Evolutionary conservation across 305 asterid species (phyloP).

Genomic region (Fraxinus dipetala): DNA sequence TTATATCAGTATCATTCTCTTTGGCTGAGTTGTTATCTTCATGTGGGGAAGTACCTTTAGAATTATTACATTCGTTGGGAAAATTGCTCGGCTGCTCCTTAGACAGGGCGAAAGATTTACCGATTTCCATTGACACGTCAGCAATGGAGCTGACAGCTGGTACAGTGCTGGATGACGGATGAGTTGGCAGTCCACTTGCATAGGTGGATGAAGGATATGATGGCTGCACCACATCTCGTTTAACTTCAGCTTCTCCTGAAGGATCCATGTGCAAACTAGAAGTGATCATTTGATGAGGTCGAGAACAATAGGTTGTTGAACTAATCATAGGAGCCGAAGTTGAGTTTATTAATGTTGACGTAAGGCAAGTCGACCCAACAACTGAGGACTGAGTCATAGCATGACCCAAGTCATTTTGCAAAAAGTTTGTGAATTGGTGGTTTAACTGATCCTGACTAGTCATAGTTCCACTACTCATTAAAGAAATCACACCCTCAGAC

Average conservation of each 20-base stretch:
- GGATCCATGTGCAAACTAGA: conserved; percentile 34
- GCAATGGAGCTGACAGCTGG: conserved; percentile 37
- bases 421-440: conserved; percentile 56
- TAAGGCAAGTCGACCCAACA: conserved; percentile 66
- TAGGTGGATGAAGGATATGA: conserved; percentile 38
- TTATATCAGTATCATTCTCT: conserved; percentile 38
- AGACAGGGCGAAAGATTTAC: conserved; percentile 26
- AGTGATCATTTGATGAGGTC: conserved; percentile 39
- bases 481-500: conserved; percentile 40
- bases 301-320: conserved; percentile 66
- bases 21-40: conserved; percentile 38
- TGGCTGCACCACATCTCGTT: conserved; percentile 35
- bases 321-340: conserved; percentile 70
- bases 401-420: conserved; percentile 61
- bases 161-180: conserved; percentile 35
- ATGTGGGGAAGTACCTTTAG: conserved; percentile 28
- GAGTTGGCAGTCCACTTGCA: conserved; percentile 31
- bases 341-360: conserved; percentile 71
- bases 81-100: conserved; percentile 37
- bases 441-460: conserved; percentile 55
- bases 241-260: conserved; percentile 34
- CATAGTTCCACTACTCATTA: conserved; percentile 31
- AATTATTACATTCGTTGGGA: conserved; percentile 32
- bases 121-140: conserved; percentile 33
- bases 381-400: conserved; percentile 75